phyloP scores from a whole-genome alignment of 2,329 filamentous ascomycete species.

The Ceratocystis albifundus region DNA sequence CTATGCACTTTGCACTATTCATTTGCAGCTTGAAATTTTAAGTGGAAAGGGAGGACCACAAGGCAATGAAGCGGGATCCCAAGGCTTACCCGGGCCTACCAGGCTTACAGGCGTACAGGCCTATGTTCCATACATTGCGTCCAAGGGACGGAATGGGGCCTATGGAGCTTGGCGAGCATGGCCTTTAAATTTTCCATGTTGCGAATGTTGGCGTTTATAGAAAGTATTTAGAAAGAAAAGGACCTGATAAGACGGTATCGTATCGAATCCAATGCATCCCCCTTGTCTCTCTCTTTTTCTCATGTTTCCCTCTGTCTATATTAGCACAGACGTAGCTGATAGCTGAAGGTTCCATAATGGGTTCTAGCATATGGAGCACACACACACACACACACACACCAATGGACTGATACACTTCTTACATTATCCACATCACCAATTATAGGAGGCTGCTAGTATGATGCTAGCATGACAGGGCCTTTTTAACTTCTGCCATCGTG shows the following conservation, averaged over 20 bases:
- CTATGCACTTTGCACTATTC: neutral
- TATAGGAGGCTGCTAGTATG: conserved; percentile 6
- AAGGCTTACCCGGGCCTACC: neutral
- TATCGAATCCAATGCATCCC: conserved; percentile 1
- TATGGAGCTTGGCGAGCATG: neutral
- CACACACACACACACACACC: neutral
- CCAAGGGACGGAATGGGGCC: neutral
- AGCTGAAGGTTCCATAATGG: neutral
- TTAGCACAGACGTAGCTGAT: neutral
- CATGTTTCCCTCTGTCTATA: neutral
- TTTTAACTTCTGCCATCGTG: neutral
- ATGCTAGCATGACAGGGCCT: too few species aligned
- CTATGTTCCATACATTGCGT: neutral
- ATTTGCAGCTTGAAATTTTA: conserved; percentile 2
- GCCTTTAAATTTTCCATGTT: too few species aligned
- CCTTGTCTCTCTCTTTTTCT: neutral
- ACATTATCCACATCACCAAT: conserved; percentile 3
- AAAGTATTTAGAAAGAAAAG: conserved; percentile 9
- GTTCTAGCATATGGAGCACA: conserved; percentile 9
- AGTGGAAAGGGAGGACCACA: neutral
- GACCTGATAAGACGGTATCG: neutral
- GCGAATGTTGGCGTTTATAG: neutral
- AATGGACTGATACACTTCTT: neutral
- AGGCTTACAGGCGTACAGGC: neutral
- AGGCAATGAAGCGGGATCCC: conserved; percentile 3